A percentile compares a stretch with the other conserved stretches of the same genome.
These are phyloP conservation scores for Salvia hispanica DNA, from an alignment of 257 asterid genomes.

Conservation along the genomic window DNA sequence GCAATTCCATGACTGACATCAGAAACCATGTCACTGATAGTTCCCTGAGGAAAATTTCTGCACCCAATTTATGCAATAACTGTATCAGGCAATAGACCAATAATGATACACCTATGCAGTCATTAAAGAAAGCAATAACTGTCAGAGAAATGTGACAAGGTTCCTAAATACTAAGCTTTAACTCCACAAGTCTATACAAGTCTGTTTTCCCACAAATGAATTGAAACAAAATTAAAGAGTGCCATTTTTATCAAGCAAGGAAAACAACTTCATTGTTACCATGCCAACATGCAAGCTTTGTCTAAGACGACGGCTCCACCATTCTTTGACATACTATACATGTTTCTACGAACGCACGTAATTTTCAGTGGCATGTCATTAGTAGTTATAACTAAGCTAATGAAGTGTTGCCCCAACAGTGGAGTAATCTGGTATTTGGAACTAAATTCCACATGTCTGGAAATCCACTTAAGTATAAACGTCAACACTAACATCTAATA, in stretches of 20 bases:
- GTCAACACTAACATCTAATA: constrained; percentile 12
- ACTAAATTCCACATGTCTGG: constrained; percentile 8
- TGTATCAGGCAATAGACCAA: constrained; percentile 27
- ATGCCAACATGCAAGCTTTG: constrained; percentile 14
- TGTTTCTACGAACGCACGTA: constrained; percentile 1
- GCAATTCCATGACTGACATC: constrained; percentile 87
- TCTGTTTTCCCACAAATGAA: not conserved
- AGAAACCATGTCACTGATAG: constrained; percentile 86
- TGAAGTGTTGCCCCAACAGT: constrained; percentile 16
- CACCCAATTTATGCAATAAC: constrained; percentile 31
- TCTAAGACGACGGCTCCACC: not conserved
- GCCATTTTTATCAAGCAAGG: constrained; percentile 18
- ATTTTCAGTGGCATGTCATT: constrained; percentile 9
- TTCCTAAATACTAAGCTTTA: constrained; percentile 14
- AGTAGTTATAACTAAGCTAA: constrained; percentile 11
- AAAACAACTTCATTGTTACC: constrained; percentile 4
- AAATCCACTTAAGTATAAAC: constrained; percentile 11
- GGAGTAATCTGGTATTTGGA: constrained; percentile 23
- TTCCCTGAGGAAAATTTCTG: constrained; percentile 99
- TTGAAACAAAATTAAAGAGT: not conserved
- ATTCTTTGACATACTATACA: not conserved
- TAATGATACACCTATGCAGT: constrained; percentile 4
- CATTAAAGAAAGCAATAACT: constrained; percentile 7
- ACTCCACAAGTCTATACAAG: constrained; percentile 21
- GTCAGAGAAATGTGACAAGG: not conserved